phyloP scores from a whole-genome alignment of 176 grass and related monocot genomes.

The Bonia amplexicaulis region DNA sequence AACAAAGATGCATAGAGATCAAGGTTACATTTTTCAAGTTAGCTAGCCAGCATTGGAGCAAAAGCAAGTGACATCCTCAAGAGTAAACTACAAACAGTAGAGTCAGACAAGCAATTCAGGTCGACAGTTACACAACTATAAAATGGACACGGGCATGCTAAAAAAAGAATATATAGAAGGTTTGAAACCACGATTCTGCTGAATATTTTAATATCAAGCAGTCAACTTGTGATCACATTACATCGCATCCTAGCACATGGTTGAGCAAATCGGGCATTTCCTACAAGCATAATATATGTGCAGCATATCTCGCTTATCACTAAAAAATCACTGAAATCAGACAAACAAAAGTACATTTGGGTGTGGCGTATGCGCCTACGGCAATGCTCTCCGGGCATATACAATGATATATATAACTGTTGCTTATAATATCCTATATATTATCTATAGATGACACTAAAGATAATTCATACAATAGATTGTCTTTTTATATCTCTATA shows the following conservation, averaged over 20 bases:
- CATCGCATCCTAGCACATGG: not conserved
- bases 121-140: not conserved
- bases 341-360: not conserved
- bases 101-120: not conserved
- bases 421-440: too few relatives aligned
- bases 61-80: not conserved
- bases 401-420: too few relatives aligned
- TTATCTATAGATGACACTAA: too few relatives aligned
- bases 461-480: too few relatives aligned
- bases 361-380: too few relatives aligned
- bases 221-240: slow-evolving; percentile 11
- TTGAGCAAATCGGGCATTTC: slow-evolving; percentile 3
- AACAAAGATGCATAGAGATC: slow-evolving; percentile 15
- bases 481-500: too few relatives aligned
- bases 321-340: not conserved
- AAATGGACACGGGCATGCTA: not conserved
- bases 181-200: not conserved
- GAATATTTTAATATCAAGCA: not conserved
- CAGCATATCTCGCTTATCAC: not conserved
- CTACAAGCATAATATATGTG: not conserved
- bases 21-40: slow-evolving; percentile 4
- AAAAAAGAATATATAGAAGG: not conserved
- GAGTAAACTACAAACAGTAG: not conserved
- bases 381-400: too few relatives aligned
- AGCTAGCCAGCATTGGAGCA: not conserved